Percentiles rank a stretch among this genome's conserved stretches.
These are phyloP conservation scores for Pseudopithomyces chartarum DNA, from an alignment of 2,329 filamentous ascomycete species.

Conservation along the genomic window DNA sequence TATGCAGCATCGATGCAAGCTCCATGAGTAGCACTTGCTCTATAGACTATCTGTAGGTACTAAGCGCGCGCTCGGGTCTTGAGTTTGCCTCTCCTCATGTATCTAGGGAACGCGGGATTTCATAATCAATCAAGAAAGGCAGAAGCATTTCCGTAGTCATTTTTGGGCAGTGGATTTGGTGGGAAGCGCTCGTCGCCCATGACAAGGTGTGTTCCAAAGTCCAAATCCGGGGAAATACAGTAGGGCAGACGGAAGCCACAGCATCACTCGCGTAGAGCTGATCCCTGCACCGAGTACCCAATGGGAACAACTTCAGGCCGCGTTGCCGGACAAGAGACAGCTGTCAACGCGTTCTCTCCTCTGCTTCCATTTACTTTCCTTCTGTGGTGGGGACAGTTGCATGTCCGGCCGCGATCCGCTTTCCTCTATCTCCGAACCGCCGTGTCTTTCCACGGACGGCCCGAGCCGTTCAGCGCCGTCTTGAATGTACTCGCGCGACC, in stretches of 20 bases:
- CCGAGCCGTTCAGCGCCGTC: constrained; percentile 2
- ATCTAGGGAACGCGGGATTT: neutral
- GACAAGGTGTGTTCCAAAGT: neutral
- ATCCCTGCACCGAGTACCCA: constrained; percentile 11
- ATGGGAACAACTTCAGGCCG: constrained; percentile 4
- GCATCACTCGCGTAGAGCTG: neutral
- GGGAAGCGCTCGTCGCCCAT: neutral
- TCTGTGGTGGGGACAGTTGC: neutral
- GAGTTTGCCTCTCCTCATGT: no score
- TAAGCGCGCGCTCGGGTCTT: neutral
- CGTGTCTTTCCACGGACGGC: neutral
- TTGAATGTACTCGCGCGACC: constrained; percentile 52
- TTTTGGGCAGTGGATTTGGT: no score
- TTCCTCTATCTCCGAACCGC: neutral
- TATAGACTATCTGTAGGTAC: neutral
- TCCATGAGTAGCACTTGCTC: neutral
- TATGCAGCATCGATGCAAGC: neutral
- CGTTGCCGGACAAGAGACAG: constrained; percentile 3
- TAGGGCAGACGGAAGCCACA: neutral
- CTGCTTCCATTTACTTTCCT: neutral
- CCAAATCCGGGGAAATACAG: neutral
- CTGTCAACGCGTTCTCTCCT: neutral
- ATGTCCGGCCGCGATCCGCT: neutral
- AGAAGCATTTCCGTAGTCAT: no score
- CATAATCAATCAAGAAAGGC: no score